Conservation (phyloP, 306 rosid genomes). For the Vachellia collinsii region DNA sequence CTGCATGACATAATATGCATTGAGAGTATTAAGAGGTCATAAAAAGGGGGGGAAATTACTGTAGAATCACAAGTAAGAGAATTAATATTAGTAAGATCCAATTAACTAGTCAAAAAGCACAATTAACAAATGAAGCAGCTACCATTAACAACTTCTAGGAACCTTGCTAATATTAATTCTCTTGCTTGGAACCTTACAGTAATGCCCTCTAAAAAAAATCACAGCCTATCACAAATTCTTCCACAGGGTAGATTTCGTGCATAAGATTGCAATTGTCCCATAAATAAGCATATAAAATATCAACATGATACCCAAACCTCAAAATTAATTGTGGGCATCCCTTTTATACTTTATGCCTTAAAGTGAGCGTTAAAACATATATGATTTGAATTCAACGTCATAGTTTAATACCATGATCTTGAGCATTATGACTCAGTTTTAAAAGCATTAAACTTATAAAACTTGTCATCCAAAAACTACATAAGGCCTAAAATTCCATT, state of each 20-base stretch:
- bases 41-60: no score
- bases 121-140: no score
- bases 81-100: no score
- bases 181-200: no score
- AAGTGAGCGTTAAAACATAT: not conserved
- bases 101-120: no score
- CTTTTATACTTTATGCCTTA: not conserved
- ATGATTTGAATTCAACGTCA: not conserved
- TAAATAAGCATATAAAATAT: conserved; percentile 14
- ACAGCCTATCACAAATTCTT: conserved; percentile 1
- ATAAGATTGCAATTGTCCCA: conserved; percentile 5
- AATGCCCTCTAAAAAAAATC: no score
- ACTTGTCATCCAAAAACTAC: conserved; percentile 24
- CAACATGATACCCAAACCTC: conserved; percentile 16
- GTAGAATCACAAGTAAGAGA: no score
- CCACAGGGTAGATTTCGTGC: conserved; percentile 14
- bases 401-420: not conserved
- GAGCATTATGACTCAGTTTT: conserved; percentile 20
- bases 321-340: conserved; percentile 10
- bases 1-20: conserved; percentile 16
- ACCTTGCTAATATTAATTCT: no score
- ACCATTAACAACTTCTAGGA: no score
- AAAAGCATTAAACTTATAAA: not conserved
- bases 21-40: conserved; percentile 20
- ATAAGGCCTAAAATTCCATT: conserved; percentile 21